Base-by-base conservation (phyloP, 2,329 filamentous ascomycete genomes). In the Talaromyces piceae region DNA sequence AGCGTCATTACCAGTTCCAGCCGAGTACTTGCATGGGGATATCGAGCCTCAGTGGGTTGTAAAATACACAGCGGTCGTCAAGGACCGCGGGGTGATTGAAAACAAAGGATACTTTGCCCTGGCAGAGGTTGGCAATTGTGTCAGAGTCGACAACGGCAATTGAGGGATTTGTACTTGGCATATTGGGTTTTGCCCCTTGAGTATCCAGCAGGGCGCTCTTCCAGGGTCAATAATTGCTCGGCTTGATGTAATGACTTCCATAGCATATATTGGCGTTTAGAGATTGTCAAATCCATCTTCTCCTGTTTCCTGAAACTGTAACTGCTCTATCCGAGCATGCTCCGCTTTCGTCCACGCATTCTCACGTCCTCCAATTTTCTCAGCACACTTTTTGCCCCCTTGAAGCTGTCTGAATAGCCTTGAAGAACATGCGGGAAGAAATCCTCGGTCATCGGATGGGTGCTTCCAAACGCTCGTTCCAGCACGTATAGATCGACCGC, bases 51-150 rank as follows among this genome's bases (percentile, higher is more conserved):
- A 91, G 66, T 98, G 93, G 91, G 93, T 97, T 25, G 86, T 91
- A 59, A 95, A 97, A 67, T 98, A 98, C 67, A 96, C 91, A 31
- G 93, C 93, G 1, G 91, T 97, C 53, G 88, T 97, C 37, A 87
- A 87, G 67, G 87, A 97, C 66, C 79, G 93, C 49, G 93, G 93
- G 12, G 93, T 98, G 7, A 91, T 98, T 58, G 93, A 98, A 76
- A 95, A 93, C 66, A 98, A 97, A 75, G 93, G 93, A 6, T 97
- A 96, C 70, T 96, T 96, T 74, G 91, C 91, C 1, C 82, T 84
- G 18, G 91, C 91, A 3, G 84, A 89, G 64, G 69, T 93, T 57
- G 73, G 74, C 44, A 73, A 75, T 50, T 73, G 70, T 57, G 66
- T 72, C 30, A 45, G 25, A 13, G 48, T 45, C 18, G 27, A 51